Conservation (phyloP, 192 early-diverging fungal genomes). For the Coemansia asiatica region DNA sequence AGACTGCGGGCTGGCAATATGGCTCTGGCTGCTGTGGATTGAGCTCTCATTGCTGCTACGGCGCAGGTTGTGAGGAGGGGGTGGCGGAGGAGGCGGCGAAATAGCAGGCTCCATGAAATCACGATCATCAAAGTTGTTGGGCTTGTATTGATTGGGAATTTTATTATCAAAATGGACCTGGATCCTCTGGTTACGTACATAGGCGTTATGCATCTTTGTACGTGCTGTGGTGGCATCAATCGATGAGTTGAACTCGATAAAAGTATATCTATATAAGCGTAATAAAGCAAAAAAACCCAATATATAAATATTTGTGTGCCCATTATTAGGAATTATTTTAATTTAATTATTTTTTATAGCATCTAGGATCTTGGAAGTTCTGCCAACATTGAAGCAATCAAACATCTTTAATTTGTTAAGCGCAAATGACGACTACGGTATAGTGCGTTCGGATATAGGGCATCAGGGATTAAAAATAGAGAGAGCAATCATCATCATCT, state of each 20-base stretch:
- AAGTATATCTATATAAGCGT: slow-evolving; percentile 37
- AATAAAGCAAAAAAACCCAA: not conserved
- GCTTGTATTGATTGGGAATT: slow-evolving; percentile 26
- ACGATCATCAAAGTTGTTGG: not conserved
- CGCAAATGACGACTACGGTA: too few relatives aligned
- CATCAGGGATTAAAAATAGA: too few relatives aligned
- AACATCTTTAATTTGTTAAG: too few relatives aligned
- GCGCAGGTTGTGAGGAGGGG: not conserved
- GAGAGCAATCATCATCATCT: too few relatives aligned
- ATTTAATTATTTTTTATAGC: too few relatives aligned
- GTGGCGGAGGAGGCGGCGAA: not conserved
- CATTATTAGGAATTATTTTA: not conserved
- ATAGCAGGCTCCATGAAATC: not conserved
- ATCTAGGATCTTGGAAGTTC: too few relatives aligned
- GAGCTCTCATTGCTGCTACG: slow-evolving; percentile 2
- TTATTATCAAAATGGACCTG: slow-evolving; percentile 51
- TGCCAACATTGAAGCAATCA: too few relatives aligned
- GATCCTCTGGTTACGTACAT: slow-evolving; percentile 22
- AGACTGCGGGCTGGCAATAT: not conserved
- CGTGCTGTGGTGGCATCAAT: slow-evolving; percentile 39
- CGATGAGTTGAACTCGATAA: slow-evolving; percentile 37
- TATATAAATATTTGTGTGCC: not conserved
- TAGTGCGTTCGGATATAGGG: too few relatives aligned
- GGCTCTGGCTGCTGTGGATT: not conserved
- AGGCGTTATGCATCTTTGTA: slow-evolving; percentile 28